Percentiles rank a stretch among this genome's conserved stretches.
Conservation (phyloP, 2,329 filamentous ascomycete species). For the Pseudogymnoascus sp. region DNA sequence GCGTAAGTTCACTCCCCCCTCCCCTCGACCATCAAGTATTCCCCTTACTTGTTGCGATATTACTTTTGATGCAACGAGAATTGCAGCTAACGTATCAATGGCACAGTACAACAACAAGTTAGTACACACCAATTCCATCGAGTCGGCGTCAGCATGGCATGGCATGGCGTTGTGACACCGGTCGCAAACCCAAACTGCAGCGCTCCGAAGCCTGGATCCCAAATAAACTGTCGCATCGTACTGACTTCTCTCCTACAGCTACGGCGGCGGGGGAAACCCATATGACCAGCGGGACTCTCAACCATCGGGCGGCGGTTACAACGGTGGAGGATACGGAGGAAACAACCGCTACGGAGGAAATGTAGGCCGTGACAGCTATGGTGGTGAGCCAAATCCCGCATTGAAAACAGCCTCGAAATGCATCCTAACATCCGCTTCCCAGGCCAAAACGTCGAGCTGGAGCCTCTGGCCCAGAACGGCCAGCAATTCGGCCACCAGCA, state of each 20-base stretch:
- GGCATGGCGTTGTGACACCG: background rate
- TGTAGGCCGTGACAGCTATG: constrained; percentile 33
- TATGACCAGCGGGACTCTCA: constrained; percentile 45
- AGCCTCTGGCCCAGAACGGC: constrained; percentile 47
- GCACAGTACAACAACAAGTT: constrained; percentile 37
- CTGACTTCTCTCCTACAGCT: constrained; percentile 32
- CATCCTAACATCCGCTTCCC: background rate
- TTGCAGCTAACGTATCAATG: constrained; percentile 18
- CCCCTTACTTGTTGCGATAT: background rate
- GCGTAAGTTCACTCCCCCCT: background rate
- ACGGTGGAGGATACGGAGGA: constrained; percentile 25
- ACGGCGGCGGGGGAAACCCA: constrained; percentile 47
- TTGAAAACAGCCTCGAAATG: constrained; percentile 4
- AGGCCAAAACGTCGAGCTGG: constrained; percentile 56
- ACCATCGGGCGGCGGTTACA: constrained; percentile 32
- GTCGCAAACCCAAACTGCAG: constrained; percentile 8
- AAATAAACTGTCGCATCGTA: constrained; percentile 26
- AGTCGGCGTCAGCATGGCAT: constrained; percentile 10
- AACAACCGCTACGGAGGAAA: constrained; percentile 18
- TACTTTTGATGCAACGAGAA: background rate
- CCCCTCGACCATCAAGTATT: background rate
- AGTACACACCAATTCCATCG: constrained; percentile 13
- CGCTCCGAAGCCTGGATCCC: background rate
- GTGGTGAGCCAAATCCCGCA: constrained; percentile 24
- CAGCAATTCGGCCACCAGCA: constrained; percentile 36